phyloP scores from a whole-genome alignment of 2,329 filamentous ascomycete species.

The Penicillium palitans region DNA sequence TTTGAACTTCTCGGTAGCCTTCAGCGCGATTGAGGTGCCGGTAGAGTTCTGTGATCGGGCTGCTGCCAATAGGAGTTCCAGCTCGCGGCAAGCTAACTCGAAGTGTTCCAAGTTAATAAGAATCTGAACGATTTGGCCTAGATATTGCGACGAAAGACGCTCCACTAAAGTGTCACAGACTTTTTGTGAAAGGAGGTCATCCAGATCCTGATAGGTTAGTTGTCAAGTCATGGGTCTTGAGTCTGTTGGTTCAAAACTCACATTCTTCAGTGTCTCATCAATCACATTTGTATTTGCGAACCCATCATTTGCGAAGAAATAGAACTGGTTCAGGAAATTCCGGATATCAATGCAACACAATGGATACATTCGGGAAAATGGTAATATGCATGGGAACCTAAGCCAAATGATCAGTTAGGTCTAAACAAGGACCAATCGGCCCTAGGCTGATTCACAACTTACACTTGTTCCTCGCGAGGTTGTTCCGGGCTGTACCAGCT shows the following conservation, averaged over 20 bases:
- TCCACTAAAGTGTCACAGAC: constrained; percentile 90
- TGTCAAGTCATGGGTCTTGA: neutral
- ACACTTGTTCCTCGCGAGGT: constrained; percentile 71
- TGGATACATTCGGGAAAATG: constrained; percentile 98
- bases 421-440: neutral
- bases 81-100: constrained; percentile 84
- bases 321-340: constrained; percentile 97
- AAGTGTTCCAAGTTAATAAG: constrained; percentile 97
- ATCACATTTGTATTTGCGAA: constrained; percentile 89
- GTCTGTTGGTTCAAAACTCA: constrained; percentile 34
- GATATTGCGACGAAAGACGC: constrained; percentile 83
- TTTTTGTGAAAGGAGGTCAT: constrained; percentile 88
- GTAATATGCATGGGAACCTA: constrained; percentile 90
- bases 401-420: neutral
- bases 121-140: constrained; percentile 97
- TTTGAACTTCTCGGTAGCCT: constrained; percentile 81
- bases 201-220: constrained; percentile 65
- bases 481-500: constrained; percentile 94
- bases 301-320: constrained; percentile 95
- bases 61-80: constrained; percentile 81
- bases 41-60: constrained; percentile 77
- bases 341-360: constrained; percentile 97
- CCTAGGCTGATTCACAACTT: constrained; percentile 35
- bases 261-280: constrained; percentile 82
- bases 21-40: constrained; percentile 74